These are phyloP conservation scores for Cytospora schulzeri DNA, from an alignment of 2,329 filamentous ascomycete genomes.

Conservation along the genomic window DNA sequence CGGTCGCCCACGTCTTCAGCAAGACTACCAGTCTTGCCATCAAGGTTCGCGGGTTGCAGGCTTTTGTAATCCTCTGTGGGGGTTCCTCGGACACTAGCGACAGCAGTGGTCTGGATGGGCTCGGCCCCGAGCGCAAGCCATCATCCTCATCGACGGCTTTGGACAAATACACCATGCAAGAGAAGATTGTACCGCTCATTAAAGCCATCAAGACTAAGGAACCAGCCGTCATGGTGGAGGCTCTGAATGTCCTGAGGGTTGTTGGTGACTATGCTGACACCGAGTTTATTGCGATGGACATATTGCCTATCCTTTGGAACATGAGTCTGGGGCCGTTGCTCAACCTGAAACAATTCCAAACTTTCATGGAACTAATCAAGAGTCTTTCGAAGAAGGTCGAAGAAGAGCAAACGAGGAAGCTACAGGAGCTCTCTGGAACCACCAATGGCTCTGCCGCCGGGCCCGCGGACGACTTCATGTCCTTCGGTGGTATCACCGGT, in stretches of 20 bases:
- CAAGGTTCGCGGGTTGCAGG: slow-evolving; percentile 89
- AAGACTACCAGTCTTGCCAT: slow-evolving; percentile 92
- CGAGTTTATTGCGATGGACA: slow-evolving; percentile 89
- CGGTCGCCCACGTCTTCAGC: slow-evolving; percentile 86
- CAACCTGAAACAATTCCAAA: slow-evolving; percentile 82
- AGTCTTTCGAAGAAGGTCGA: slow-evolving; percentile 78
- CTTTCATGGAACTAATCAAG: slow-evolving; percentile 89
- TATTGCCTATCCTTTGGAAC: slow-evolving; percentile 85
- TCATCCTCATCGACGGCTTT: slow-evolving; percentile 73
- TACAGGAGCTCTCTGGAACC: slow-evolving; percentile 76
- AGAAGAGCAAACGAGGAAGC: slow-evolving; percentile 82
- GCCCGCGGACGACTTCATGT: slow-evolving; percentile 68
- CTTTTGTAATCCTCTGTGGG: slow-evolving; percentile 87
- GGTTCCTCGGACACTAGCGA: slow-evolving; percentile 59
- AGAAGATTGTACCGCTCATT: slow-evolving; percentile 90
- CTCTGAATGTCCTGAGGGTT: slow-evolving; percentile 79
- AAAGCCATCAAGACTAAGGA: slow-evolving; percentile 97
- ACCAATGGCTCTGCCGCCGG: slow-evolving; percentile 52
- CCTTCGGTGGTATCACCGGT: slow-evolving; percentile 68
- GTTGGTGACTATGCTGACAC: slow-evolving; percentile 81
- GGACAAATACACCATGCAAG: slow-evolving; percentile 98
- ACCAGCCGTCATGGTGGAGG: slow-evolving; percentile 94
- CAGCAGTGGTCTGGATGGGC: slow-evolving; percentile 76
- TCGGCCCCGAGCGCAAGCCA: slow-evolving; percentile 62
- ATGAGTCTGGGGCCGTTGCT: slow-evolving; percentile 91